Evolutionary conservation across 768 basidiomycete genomes (phyloP).

Genomic region (Grammothele lineata): DNA sequence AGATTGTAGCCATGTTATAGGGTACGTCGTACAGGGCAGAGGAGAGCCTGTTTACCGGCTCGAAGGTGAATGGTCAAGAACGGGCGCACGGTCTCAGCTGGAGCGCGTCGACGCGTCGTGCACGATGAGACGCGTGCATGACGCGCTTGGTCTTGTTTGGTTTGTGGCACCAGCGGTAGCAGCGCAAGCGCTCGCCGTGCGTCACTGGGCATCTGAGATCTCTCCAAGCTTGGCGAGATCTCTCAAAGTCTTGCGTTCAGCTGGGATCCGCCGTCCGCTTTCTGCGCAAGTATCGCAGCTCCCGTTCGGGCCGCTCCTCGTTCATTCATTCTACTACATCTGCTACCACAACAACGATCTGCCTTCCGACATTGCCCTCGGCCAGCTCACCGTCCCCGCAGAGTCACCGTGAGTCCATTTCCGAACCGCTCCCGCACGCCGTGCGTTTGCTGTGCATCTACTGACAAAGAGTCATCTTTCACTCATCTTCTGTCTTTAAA

Average conservation of each 20-base stretch:
- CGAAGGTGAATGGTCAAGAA: background rate
- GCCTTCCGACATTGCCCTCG: too few species aligned
- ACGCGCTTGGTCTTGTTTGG: slow-evolving; percentile 20
- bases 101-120: slow-evolving; percentile 14
- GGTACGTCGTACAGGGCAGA: too few species aligned
- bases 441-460: background rate
- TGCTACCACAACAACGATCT: too few species aligned
- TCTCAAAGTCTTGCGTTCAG: too few species aligned
- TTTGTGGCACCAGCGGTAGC: slow-evolving; percentile 2
- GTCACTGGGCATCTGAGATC: background rate
- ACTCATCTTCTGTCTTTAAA: background rate
- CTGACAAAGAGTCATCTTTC: slow-evolving; percentile 9
- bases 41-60: slow-evolving; percentile 9
- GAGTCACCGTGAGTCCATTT: slow-evolving; percentile 11
- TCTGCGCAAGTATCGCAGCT: too few species aligned
- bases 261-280: too few species aligned
- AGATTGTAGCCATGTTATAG: slow-evolving; percentile 9
- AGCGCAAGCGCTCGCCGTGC: too few species aligned
- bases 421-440: slow-evolving; percentile 10
- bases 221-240: too few species aligned
- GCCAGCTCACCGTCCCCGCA: too few species aligned
- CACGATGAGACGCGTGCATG: background rate
- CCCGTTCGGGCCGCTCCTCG: too few species aligned
- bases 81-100: background rate
- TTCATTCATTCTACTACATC: too few species aligned